phyloP scores from a whole-genome alignment of 805 yeast species.

The Starmerella floris region DNA sequence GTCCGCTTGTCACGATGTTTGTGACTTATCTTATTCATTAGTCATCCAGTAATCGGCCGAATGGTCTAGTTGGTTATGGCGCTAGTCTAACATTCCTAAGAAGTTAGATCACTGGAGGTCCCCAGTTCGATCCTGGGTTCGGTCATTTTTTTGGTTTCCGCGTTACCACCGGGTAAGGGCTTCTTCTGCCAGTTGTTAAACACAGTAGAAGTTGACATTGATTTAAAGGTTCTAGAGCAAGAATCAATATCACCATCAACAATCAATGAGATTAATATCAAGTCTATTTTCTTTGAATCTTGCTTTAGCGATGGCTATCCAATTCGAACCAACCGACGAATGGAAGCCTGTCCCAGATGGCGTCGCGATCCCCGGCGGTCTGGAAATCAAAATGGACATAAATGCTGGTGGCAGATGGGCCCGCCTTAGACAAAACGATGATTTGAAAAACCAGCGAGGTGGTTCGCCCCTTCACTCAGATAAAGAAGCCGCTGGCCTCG shows the following conservation, averaged over 20 bases:
- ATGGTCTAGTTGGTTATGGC: slow-evolving; percentile 22
- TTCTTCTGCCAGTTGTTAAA: no score
- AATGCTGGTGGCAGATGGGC: slow-evolving; percentile 65
- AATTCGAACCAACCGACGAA: slow-evolving; percentile 47
- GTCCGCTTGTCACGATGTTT: no score
- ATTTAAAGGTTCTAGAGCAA: no score
- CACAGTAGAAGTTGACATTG: no score
- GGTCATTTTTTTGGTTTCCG: slow-evolving; percentile 13
- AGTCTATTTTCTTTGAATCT: no score
- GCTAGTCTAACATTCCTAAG: slow-evolving; percentile 19
- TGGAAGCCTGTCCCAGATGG: slow-evolving; percentile 61
- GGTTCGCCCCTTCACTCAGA: neutral
- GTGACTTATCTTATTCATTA: no score
- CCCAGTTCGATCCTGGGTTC: slow-evolving; percentile 24
- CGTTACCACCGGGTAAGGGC: no score
- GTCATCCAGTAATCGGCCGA: no score
- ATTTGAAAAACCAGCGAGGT: neutral
- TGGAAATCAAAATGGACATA: slow-evolving; percentile 60
- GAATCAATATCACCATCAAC: no score
- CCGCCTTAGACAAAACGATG: slow-evolving; percentile 28
- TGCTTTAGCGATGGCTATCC: slow-evolving; percentile 3
- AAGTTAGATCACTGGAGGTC: slow-evolving; percentile 22
- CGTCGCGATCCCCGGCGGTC: slow-evolving; percentile 70
- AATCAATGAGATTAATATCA: no score
- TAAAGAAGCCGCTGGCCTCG: neutral